Percentiles rank a stretch among this genome's conserved stretches.
phyloP scores from a whole-genome alignment of 257 asterid species.

The Capsicum baccatum region DNA sequence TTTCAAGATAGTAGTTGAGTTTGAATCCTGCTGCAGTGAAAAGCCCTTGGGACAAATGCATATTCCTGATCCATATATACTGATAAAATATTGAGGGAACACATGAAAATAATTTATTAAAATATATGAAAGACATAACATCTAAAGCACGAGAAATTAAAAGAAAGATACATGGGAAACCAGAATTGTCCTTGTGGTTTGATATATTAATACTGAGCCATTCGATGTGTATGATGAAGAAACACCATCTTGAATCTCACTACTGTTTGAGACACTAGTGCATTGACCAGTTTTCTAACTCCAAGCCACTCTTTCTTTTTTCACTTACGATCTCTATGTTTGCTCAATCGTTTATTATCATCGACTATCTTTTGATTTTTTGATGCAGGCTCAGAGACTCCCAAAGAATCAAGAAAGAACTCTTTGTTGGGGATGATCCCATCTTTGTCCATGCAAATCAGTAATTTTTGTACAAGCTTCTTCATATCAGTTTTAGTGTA shows the following conservation, averaged over 20 bases:
- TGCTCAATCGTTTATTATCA: conserved; percentile 31
- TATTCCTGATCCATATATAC: neutral
- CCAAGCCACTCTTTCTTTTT: neutral
- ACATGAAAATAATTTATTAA: neutral
- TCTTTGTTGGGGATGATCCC: conserved; percentile 85
- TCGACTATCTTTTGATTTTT: conserved; percentile 44
- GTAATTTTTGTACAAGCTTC: conserved; percentile 64
- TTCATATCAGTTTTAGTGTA: conserved; percentile 85
- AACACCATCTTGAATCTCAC: neutral
- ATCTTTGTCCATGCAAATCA: conserved; percentile 72
- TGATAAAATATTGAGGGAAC: neutral
- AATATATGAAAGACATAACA: neutral
- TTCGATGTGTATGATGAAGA: neutral
- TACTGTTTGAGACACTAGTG: neutral
- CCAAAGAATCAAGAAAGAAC: conserved; percentile 84
- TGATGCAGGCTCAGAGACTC: conserved; percentile 63
- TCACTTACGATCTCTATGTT: neutral
- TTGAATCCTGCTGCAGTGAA: neutral
- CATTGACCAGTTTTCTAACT: neutral
- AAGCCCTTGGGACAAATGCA: conserved; percentile 16
- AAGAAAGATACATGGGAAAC: conserved; percentile 3
- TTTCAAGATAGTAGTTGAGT: too few relatives aligned
- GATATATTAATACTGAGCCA: neutral
- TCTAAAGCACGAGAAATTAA: neutral
- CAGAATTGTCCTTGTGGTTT: neutral